These are phyloP conservation scores for Teunomyces kruisii DNA, from an alignment of 805 yeast species.

Conservation along the genomic window DNA sequence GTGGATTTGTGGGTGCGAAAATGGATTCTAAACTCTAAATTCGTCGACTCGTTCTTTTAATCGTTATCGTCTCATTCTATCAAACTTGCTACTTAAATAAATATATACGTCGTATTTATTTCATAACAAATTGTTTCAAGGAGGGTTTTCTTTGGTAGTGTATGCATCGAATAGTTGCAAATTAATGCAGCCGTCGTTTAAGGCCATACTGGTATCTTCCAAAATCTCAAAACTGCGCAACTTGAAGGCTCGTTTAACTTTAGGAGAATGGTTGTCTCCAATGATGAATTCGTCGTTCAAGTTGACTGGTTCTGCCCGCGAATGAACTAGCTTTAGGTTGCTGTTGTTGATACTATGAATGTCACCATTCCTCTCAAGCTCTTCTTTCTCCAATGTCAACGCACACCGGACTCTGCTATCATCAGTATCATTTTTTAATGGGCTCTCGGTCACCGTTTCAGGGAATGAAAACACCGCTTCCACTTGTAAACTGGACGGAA, in stretches of 20 bases:
- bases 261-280: background rate
- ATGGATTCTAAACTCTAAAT: background rate
- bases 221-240: conserved; percentile 38
- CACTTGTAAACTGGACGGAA: background rate
- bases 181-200: conserved; percentile 35
- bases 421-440: conserved; percentile 16
- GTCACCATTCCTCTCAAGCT: conserved; percentile 32
- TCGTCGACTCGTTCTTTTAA: background rate
- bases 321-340: conserved; percentile 21
- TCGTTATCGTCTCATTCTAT: too few relatives aligned
- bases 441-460: conserved; percentile 22
- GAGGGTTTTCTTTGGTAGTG: conserved; percentile 42
- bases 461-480: conserved; percentile 28
- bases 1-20: background rate
- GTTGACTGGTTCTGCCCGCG: background rate
- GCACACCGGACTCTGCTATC: conserved; percentile 17
- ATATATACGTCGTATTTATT: too few relatives aligned
- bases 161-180: conserved; percentile 43
- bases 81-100: too few relatives aligned
- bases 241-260: conserved; percentile 17
- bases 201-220: conserved; percentile 29
- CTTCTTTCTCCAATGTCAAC: conserved; percentile 31
- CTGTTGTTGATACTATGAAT: conserved; percentile 28
- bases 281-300: conserved; percentile 3
- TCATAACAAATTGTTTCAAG: conserved; percentile 11